Evolutionary conservation across 2,329 filamentous ascomycete genomes (phyloP), one percentile per base, ranked within the genome.

Genomic region (Pseudocercospora fijiensis): DNA sequence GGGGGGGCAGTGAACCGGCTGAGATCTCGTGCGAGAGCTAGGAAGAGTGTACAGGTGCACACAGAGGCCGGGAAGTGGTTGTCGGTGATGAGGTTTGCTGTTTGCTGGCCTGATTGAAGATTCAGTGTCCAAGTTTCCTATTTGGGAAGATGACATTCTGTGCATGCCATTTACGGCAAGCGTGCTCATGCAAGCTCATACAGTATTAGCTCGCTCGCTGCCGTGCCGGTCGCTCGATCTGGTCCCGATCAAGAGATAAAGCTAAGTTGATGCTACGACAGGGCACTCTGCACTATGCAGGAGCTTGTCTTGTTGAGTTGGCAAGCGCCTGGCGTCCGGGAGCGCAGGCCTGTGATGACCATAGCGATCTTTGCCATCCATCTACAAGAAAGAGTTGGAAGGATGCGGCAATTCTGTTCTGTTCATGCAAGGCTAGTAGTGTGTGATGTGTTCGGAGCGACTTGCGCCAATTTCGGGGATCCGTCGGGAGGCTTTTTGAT

Each of bases 221-320:
- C 52, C 52, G 52, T 18, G 16, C 27, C 37, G 4, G 10, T 47
- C 2, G 27, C 18, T 33, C 27, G 52, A 41, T 16, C 4, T 4
- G 52, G 26, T 56, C 52, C 33, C 16, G 33, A 27, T 3, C 27
- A 24, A 41, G 26, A 41, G 52, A 56, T 56, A 56, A 16, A n/a
- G 9, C 52, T 37, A 27, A 56, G 27, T 56, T 56, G 24, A 4
- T 56, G 27, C 52, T 33, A 41, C 52, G 27, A 56, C 52, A 56
- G 9, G 27, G 52, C 33, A 41, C 52, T 33, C n/a, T n/a, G n/a
- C n/a, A n/a, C n/a, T n/a, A n/a, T n/a, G 52, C 52, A 56, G 8
- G 24, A 56, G 30, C n/a, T 56, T 16, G 52, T 9, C 27, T 37
- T 56, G 52, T 56, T 16, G 52, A 9, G 4, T 37, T 56, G 52